Evolutionary conservation across 805 yeast species (phyloP).

Genomic region (Starmera caribaea): DNA sequence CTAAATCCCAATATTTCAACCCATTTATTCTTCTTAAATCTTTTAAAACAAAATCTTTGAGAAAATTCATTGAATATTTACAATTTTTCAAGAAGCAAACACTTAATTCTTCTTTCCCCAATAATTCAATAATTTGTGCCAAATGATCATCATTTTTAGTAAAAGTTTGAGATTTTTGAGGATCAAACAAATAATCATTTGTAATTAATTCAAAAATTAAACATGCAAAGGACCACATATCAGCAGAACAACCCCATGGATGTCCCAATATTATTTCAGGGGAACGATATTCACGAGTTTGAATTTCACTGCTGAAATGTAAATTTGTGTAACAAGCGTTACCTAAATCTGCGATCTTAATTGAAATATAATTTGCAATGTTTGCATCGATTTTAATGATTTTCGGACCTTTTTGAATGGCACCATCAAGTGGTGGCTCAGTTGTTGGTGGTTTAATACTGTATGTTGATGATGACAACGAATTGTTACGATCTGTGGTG

Average conservation of each 20-base stretch:
- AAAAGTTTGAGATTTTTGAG: slow-evolving; percentile 37
- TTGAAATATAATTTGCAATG: slow-evolving; percentile 9
- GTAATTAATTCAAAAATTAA: slow-evolving; percentile 49
- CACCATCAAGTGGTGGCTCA: no score
- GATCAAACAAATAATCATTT: slow-evolving; percentile 55
- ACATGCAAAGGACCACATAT: slow-evolving; percentile 53
- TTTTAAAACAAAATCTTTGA: slow-evolving; percentile 26
- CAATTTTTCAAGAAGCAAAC: slow-evolving; percentile 31
- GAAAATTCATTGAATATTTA: slow-evolving; percentile 35
- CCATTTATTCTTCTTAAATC: slow-evolving; percentile 53
- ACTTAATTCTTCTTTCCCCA: slow-evolving; percentile 28
- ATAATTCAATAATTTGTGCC: slow-evolving; percentile 50
- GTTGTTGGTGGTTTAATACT: no score
- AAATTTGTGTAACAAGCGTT: slow-evolving; percentile 57
- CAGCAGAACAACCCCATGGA: slow-evolving; percentile 56
- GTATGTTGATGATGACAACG: slow-evolving; percentile 4
- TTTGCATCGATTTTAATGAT: neutral
- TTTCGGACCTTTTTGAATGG: neutral
- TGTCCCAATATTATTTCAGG: slow-evolving; percentile 54
- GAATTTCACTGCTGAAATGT: slow-evolving; percentile 61
- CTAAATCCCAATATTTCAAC: slow-evolving; percentile 70
- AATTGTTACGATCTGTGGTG: neutral
- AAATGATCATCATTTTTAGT: slow-evolving; percentile 52
- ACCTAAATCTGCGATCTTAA: slow-evolving; percentile 62
- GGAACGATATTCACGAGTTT: slow-evolving; percentile 57